Conservation (phyloP, 495 filamentous ascomycete species). For the Hypoxylon lenormandii region DNA sequence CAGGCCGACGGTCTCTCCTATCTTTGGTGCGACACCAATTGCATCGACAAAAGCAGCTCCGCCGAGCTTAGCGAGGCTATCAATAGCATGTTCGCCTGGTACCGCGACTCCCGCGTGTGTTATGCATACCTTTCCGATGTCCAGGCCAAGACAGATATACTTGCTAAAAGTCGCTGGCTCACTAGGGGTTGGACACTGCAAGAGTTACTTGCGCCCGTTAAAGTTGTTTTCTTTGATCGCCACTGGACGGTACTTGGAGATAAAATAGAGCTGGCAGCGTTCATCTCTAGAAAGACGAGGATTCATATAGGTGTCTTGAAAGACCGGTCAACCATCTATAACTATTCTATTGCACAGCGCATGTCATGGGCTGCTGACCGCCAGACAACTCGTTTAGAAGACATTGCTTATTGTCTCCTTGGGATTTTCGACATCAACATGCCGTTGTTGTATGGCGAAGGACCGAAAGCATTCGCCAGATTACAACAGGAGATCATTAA, state of each 20-base stretch:
- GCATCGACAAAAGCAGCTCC: constrained; percentile 59
- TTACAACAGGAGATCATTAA: constrained; percentile 53
- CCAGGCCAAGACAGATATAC: constrained; percentile 15
- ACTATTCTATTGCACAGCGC: constrained; percentile 47
- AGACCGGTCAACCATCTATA: constrained; percentile 30
- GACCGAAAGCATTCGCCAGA: constrained; percentile 46
- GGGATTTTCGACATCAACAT: constrained; percentile 57
- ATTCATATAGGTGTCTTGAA: constrained; percentile 46
- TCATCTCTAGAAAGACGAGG: constrained; percentile 45
- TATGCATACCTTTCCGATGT: constrained; percentile 57
- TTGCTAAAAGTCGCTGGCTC: constrained; percentile 57
- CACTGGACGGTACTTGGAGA: constrained; percentile 51
- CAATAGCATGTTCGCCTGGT: constrained; percentile 59
- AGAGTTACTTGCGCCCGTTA: constrained; percentile 58
- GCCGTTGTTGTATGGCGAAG: constrained; percentile 57
- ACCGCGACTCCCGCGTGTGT: constrained; percentile 48
- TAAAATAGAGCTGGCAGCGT: constrained; percentile 20
- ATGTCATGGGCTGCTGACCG: constrained; percentile 57
- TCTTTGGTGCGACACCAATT: constrained; percentile 57
- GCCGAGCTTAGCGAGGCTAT: constrained; percentile 59
- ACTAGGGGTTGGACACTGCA: constrained; percentile 61
- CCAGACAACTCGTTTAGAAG: constrained; percentile 46
- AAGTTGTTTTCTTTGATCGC: constrained; percentile 51
- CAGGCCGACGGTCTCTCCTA: constrained; percentile 39
- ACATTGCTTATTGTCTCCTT: constrained; percentile 55